Percentiles rank a stretch among this genome's conserved stretches.
Evolutionary conservation across 257 asterid genomes (phyloP).

Genomic region (Solanum piurae): DNA sequence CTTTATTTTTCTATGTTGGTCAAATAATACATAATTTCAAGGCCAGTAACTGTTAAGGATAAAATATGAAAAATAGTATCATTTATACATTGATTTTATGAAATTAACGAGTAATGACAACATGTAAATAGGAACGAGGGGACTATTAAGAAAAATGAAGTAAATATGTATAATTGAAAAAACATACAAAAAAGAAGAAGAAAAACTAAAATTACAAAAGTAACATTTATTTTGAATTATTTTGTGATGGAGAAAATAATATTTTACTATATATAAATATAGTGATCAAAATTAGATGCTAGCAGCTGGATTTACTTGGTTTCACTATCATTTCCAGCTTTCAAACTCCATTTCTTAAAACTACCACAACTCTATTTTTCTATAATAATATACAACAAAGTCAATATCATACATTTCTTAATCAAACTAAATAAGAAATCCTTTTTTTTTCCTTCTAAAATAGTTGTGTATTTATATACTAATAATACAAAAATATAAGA

Average conservation of each 20-base stretch:
- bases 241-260: neutral
- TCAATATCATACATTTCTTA: neutral
- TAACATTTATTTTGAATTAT: neutral
- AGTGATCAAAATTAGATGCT: neutral
- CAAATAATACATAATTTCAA: too few relatives aligned
- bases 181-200: neutral
- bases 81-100: too few relatives aligned
- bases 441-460: slow-evolving; percentile 21
- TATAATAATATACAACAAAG: neutral
- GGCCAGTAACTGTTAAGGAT: too few relatives aligned
- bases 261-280: neutral
- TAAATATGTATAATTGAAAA: neutral
- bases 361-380: neutral
- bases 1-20: fast-evolving
- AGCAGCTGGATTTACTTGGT: neutral
- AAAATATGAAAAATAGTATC: fast-evolving
- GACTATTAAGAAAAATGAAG: neutral
- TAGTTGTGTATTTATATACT: neutral
- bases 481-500: neutral
- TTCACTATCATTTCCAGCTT: slow-evolving; percentile 24
- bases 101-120: fast-evolving
- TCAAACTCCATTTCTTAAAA: slow-evolving; percentile 12
- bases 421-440: neutral
- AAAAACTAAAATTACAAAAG: neutral
- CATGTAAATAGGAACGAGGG: too few relatives aligned